Base-by-base conservation (phyloP, 1,139 yeast genomes). In the Suhomyces maxii region DNA sequence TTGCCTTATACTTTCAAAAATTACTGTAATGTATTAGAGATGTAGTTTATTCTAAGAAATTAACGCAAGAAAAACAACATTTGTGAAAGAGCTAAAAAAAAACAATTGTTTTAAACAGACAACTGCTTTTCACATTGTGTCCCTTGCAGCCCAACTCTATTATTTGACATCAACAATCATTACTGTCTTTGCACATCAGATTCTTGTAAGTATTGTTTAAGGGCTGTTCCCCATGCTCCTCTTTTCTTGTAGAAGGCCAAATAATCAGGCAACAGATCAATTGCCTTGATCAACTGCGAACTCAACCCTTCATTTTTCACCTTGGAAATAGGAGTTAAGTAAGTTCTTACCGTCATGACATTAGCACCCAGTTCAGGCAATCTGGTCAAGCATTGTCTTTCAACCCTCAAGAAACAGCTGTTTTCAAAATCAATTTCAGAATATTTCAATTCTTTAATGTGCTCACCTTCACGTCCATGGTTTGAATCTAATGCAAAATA, bases 191-290 rank as follows among this genome's bases (percentile, higher is more conserved):
- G 6, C 23, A 18, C 6, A 18, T 18, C 23, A 18, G 23, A 18
- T 18, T 18, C 23, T 28, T 9, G 7, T 43, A 83, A 57, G 55
- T 68, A 83, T 34, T 70, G 63, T 51, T 75, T 71, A 1, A 83
- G 82, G 0, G 89, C 85, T 5, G 73, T 76, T 0, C 89, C 89
- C 90, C 91, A 85, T 37, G 72, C 79, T 3, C 70, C 76, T 44
- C 78, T 70, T 48, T 77, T 76, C 62, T 85, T 85, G 64, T 85
- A 85, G 46, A 72, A 77, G 0, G 82, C 86, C 47, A 83, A 60
- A 44, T 71, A 76, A 3, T 72, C 82, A 8, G 86, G 87, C 56
- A 84, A 69, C 1, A 77, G 75, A 44, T 80, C 82, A 34, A 85
- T 80, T 0, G 87, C 91, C 13, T 69, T 71, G 39, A 73, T 67